A percentile compares a stretch with the other conserved stretches of the same genome.
Conservation (phyloP, 768 basidiomycete genomes). For the Auriscalpium orientale region DNA sequence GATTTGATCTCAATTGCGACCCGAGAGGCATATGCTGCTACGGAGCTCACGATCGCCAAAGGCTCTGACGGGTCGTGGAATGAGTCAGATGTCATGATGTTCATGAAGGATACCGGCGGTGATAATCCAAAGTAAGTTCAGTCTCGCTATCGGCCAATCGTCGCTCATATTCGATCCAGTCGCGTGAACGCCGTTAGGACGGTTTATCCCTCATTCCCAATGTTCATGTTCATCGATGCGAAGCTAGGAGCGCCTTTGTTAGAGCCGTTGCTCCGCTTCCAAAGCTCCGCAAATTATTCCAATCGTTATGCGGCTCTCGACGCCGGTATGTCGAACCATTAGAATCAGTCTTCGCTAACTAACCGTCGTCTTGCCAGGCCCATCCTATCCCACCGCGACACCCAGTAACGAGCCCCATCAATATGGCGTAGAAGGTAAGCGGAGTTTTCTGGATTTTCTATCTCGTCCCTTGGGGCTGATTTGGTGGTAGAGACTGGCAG, state of each 20-base stretch:
- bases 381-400: slow-evolving; percentile 1
- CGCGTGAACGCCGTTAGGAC: slow-evolving; percentile 10
- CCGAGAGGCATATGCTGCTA: slow-evolving; percentile 4
- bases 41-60: slow-evolving; percentile 9
- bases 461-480: background rate
- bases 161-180: background rate
- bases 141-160: background rate
- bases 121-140: background rate
- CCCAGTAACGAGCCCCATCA: background rate
- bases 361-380: background rate
- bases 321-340: slow-evolving; percentile 3
- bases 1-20: slow-evolving; percentile 2
- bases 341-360: background rate
- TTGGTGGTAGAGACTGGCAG: slow-evolving; percentile 8
- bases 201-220: slow-evolving; percentile 8
- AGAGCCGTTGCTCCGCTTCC: slow-evolving; percentile 11
- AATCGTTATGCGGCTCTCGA: slow-evolving; percentile 6
- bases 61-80: background rate
- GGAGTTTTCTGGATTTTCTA: background rate
- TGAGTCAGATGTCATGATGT: slow-evolving; percentile 13
- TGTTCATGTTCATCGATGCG: slow-evolving; percentile 12
- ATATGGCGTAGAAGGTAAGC: slow-evolving; percentile 9
- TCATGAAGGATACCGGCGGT: slow-evolving; percentile 10
- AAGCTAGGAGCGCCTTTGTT: slow-evolving; percentile 2
- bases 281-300: background rate